phyloP scores from a whole-genome alignment of 306 rosid genomes.

The Begonia peltatifolia region DNA sequence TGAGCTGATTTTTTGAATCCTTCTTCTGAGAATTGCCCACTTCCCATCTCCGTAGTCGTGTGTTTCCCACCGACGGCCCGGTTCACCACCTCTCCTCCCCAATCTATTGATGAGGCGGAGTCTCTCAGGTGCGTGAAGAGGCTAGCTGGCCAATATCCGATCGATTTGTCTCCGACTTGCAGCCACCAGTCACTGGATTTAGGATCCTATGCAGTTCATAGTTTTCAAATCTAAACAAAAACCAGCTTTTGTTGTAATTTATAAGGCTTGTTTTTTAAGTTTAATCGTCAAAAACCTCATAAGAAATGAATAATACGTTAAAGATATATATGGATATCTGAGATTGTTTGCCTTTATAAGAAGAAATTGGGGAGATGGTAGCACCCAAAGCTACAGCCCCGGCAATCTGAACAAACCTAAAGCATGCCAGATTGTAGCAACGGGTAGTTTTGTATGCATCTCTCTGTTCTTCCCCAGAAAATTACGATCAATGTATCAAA shows the following conservation, averaged over 20 bases:
- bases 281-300: too few species aligned
- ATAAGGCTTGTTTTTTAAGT: too few species aligned
- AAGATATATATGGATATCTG: conserved; percentile 80
- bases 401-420: conserved; percentile 61
- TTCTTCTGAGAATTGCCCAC: conserved; percentile 78
- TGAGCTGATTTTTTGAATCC: conserved; percentile 79
- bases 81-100: conserved; percentile 98
- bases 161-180: conserved; percentile 76
- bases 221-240: too few species aligned
- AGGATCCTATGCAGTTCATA: conserved; percentile 45
- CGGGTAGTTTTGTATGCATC: conserved; percentile 99
- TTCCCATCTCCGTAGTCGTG: conserved; percentile 91
- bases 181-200: conserved; percentile 98
- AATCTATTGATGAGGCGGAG: conserved; percentile 85
- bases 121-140: conserved; percentile 82
- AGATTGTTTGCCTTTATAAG: conserved; percentile 39
- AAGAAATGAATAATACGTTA: conserved; percentile 47
- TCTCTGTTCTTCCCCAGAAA: conserved; percentile 31
- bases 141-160: conserved; percentile 96
- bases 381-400: conserved; percentile 46
- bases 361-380: conserved; percentile 76
- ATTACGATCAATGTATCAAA: background rate
- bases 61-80: conserved; percentile 65
- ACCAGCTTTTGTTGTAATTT: too few species aligned
- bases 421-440: conserved; percentile 97